Evolutionary conservation across 1,284 basidiomycete species (phyloP), one percentile per base, ranked within the genome.

Genomic region (Lentinula novae-zelandiae): DNA sequence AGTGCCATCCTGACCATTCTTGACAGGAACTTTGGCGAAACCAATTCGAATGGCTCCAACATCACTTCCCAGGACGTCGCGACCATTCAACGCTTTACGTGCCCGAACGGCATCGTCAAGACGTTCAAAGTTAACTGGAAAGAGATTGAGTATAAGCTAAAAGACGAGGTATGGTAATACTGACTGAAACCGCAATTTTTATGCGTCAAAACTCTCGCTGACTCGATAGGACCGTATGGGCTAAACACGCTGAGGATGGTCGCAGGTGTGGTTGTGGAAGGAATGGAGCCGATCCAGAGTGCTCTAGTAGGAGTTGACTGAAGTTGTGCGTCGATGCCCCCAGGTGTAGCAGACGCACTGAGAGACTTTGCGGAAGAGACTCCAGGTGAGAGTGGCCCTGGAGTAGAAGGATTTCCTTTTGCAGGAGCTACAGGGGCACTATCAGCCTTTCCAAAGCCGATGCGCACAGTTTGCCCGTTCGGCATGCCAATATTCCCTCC

Each of bases 401-500:
- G 82, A 65, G 80, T 83, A 57, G 82, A 72, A 46, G 86, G 84
- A 33, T 82, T 82, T 40, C 88, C 86, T 66, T 92, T 93, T 38
- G 89, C 89, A 34, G 94, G 91, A 6, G 93, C 91, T 50, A 93
- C 89, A 33, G 92, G 94, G 7, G 93, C 92, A 69, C 93, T 95
- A 69, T 97, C 95, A 2, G 95, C 95, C 74, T 98, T 98, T 49
- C 96, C 96, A 71, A 96, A 99, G 4, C 97, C 97, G 67, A 99
- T 95, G 51, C 96, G 89, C 57, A 99, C 95, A 0, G 93, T 92
- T 69, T 95, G 93, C 12, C 93, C 93, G 67, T 94, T 95, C 10
- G 92, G 90, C 83, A 95, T 92, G 59, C 93, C 90, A 65, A 98
- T 94, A 65, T 95, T 93, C 4, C 96, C 96, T 42, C 93, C 93